Evolutionary conservation across 2,329 filamentous ascomycete species (phyloP), one percentile per base, ranked within the genome.

Genomic region (Aspergillus pseudotamarii): DNA sequence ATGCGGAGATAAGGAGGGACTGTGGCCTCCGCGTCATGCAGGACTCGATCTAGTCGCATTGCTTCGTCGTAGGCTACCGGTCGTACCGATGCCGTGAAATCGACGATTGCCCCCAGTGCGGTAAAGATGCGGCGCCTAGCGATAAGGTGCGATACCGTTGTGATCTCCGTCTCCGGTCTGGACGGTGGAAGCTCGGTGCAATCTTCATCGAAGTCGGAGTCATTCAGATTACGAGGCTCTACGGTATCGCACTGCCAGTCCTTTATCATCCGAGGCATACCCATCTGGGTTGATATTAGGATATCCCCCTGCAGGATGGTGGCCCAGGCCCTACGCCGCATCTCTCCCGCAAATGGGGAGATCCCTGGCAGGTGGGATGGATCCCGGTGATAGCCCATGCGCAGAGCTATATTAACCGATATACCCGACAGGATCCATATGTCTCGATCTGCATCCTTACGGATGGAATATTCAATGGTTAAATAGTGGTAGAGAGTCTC

Each of bases 231-330:
- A 16, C 81, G 78, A 8, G 87, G 87, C 23, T 83, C 73, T 1
- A 73, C 68, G 0, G 86, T 88, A 69, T 90, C 88, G 54, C 82
- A 85, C 60, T 88, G 84, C 62, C 86, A 83, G 26, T 82, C 81
- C 54, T 84, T 79, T 54, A 89, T 80, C 81, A 88, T 86, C 64
- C 83, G 83, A 3, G 88, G 88, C 43, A 90, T 77, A 1, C 88
- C 88, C 69, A 89, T 81, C 68, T 89, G 86, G 70, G 87, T 88
- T 0, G 86, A 83, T 1, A 86, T 81, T 12, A 89, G 76, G 2
- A 86, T 73, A 68, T 90, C 88, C 54, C 88, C 79, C 72, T 88
- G 85, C 2, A 74, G 64, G 4, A 78, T 66, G 26, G 73, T 73
- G 8, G 75, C 72, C 79, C 80, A 82, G 2, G 77, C 61, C 9